Percentiles rank a stretch among this genome's conserved stretches.
phyloP scores from a whole-genome alignment of 2,329 filamentous ascomycete species.

The Truncatella angustata region DNA sequence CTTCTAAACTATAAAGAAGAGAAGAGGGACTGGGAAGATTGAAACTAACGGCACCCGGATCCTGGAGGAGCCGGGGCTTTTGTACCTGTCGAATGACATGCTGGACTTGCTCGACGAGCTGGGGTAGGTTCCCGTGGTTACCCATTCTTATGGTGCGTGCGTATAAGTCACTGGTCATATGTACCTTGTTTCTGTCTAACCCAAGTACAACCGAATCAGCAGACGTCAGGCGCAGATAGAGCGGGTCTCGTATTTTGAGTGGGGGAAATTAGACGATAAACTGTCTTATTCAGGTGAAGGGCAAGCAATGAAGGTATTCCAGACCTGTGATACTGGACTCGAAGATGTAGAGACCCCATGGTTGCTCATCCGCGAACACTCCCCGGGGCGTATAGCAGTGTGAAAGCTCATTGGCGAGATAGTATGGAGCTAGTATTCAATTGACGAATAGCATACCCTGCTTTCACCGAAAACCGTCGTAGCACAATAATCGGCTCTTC shows the following conservation, averaged over 20 bases:
- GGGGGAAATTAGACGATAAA: constrained; percentile 9
- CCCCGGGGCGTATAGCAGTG: constrained; percentile 4
- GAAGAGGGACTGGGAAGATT: constrained; percentile 5
- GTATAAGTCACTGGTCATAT: constrained; percentile 13
- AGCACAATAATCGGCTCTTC: neutral
- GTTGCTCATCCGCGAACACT: constrained; percentile 4
- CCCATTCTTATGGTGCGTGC: constrained; percentile 9
- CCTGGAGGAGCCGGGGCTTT: neutral
- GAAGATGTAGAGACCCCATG: constrained; percentile 7
- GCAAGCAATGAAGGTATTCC: constrained; percentile 10
- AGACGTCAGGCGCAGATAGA: constrained; percentile 5
- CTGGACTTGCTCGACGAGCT: constrained; percentile 11
- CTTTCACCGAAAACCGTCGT: constrained; percentile 6
- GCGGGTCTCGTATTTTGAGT: constrained; percentile 11
- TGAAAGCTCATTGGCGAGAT: constrained; percentile 3
- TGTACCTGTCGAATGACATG: constrained; percentile 11
- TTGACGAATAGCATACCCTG: constrained; percentile 7
- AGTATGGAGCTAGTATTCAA: neutral
- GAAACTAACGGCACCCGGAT: constrained; percentile 4
- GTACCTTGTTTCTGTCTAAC: constrained; percentile 7
- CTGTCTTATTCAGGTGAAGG: constrained; percentile 5
- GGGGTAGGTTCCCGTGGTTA: constrained; percentile 2
- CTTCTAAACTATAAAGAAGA: neutral
- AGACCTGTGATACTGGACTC: constrained; percentile 4
- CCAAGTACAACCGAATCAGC: constrained; percentile 8